Evolutionary conservation across 495 filamentous ascomycete genomes (phyloP), one percentile per base, ranked within the genome.

Genomic region (Mytilinidion resinicola): DNA sequence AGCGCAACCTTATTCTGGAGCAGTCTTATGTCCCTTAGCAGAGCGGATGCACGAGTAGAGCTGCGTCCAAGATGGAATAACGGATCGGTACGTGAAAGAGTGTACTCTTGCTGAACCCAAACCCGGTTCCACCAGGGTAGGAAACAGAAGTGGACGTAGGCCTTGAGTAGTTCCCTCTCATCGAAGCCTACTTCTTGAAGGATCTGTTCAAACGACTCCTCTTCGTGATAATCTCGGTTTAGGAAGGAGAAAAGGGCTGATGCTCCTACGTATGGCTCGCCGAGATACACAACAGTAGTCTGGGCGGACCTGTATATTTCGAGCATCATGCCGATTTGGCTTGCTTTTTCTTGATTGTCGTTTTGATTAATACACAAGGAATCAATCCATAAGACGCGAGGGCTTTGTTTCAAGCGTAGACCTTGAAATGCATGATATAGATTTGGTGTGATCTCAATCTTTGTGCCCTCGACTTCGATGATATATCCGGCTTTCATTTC

Each of bases 401-500:
- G 8, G 39, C 9, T 42, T 8, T 42, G 3, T 42, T 42, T 42
- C 39, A 42, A 1, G 39, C 39, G 39, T 42, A 42, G 39, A 9
- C 3, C 39, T 42, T 42, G 39, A 42, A 42, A 8, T 3, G 39
- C 39, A 42, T 42, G 39, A 42, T 42, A 42, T 1, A 42, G 39
- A 42, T 42, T 42, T 42, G 39, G 39, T 1, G 39, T 42, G 2
- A 42, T 42, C 39, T 42, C 39, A 12, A 42, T 42, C 2, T 42
- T 42, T 42, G 17, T 42, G 39, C 39, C 39, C 39, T 42, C 33
- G 54, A 65, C 10, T 42, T 66, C 42, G 60, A 51, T 37, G 64
- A 66, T 34, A 42, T 66, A 36, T 56, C 65, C 52, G 14, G 59
- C 6, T 61, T 66, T 15, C 57, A 62, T 15, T 61, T 66, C 25